Percentiles rank a stretch among this genome's conserved stretches.
Conservation (phyloP, 306 rosid genomes). For the Styphnolobium japonicum region DNA sequence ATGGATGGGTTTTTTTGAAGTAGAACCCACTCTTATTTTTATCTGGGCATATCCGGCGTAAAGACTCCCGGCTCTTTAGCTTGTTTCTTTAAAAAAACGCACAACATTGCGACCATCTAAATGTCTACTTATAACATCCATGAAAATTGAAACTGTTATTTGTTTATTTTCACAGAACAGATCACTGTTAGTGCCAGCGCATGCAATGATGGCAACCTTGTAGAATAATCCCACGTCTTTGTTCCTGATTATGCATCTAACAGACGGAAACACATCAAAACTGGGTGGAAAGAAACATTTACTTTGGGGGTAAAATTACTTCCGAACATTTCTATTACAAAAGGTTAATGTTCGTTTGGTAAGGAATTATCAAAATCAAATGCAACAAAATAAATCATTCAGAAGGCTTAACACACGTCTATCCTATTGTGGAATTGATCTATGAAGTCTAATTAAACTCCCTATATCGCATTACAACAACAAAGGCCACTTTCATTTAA, state of each 20-base stretch:
- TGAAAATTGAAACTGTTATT: too few species aligned
- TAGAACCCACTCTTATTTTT: too few species aligned
- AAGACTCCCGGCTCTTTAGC: too few species aligned
- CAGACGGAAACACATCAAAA: background rate
- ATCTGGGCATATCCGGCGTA: too few species aligned
- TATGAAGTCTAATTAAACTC: conserved; percentile 42
- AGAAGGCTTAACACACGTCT: conserved; percentile 25
- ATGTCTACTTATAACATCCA: too few species aligned
- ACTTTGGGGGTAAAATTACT: background rate
- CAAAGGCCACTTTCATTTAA: conserved; percentile 28
- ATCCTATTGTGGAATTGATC: conserved; percentile 34
- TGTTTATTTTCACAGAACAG: too few species aligned
- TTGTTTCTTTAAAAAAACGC: too few species aligned
- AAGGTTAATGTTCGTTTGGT: conserved; percentile 23
- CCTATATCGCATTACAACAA: conserved; percentile 53
- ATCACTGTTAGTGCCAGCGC: background rate
- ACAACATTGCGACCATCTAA: too few species aligned
- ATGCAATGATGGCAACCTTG: background rate
- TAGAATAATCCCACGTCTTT: background rate
- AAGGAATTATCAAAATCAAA: conserved; percentile 23
- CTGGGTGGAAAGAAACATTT: background rate
- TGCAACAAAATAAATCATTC: conserved; percentile 38
- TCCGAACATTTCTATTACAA: conserved; percentile 18
- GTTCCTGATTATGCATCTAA: background rate
- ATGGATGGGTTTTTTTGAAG: too few species aligned